Evolutionary conservation across 352 stramenopile species (phyloP).

Genomic region (Bremia lactucae): DNA sequence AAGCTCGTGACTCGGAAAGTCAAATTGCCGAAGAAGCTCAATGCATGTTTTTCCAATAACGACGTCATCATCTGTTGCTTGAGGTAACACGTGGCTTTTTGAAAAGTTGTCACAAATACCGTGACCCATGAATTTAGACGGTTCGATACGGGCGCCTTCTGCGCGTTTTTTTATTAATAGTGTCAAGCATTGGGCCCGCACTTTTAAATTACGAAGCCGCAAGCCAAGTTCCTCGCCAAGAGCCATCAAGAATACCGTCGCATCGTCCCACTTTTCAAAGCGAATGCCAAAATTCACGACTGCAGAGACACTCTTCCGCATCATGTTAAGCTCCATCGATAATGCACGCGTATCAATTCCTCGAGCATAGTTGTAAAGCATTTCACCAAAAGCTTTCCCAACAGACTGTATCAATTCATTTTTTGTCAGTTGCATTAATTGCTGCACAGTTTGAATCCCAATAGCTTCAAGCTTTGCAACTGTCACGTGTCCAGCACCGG

Average conservation of each 20-base stretch:
- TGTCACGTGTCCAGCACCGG: conserved; percentile 66
- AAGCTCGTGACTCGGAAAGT: conserved; percentile 48
- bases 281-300: conserved; percentile 90
- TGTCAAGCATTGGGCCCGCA: conserved; percentile 57
- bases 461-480: conserved; percentile 58
- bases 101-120: conserved; percentile 82
- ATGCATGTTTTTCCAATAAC: conserved; percentile 44
- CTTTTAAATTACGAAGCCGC: conserved; percentile 48
- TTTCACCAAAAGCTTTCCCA: conserved; percentile 58
- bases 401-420: conserved; percentile 44
- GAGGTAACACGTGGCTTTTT: conserved; percentile 47
- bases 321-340: conserved; percentile 57
- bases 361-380: conserved; percentile 63
- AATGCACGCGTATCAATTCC: conserved; percentile 64
- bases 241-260: conserved; percentile 73
- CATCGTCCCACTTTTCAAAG: conserved; percentile 65
- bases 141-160: conserved; percentile 52
- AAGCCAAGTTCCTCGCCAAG: conserved; percentile 63
- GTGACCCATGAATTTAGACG: conserved; percentile 83
- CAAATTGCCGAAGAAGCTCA: conserved; percentile 48
- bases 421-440: conserved; percentile 49
- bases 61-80: conserved; percentile 43
- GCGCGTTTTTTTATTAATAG: conserved; percentile 77
- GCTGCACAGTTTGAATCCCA: conserved; percentile 43
- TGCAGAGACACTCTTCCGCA: conserved; percentile 83